Percentiles rank a stretch among this genome's conserved stretches.
Evolutionary conservation across 1,284 basidiomycete genomes (phyloP).

Genomic region (Ganoderma sp.): DNA sequence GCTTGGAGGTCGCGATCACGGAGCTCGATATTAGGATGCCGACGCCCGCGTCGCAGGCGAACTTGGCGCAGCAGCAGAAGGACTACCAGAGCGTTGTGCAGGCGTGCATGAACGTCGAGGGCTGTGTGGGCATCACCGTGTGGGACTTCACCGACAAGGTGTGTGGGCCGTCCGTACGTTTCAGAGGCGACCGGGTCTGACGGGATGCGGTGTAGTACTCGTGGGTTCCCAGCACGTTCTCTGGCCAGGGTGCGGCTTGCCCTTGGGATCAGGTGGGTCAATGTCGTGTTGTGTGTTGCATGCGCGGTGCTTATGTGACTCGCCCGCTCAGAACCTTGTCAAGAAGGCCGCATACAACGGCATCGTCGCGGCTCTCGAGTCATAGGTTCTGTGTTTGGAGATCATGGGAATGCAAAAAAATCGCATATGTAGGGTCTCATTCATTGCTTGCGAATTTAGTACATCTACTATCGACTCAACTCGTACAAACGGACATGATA

Average conservation of each 20-base stretch:
- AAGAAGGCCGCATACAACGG: slow-evolving; percentile 38
- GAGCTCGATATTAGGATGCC: slow-evolving; percentile 62
- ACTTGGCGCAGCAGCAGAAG: slow-evolving; percentile 54
- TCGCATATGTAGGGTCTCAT: slow-evolving; percentile 9
- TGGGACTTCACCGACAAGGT: slow-evolving; percentile 57
- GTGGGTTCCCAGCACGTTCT: slow-evolving; percentile 43
- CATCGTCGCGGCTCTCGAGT: slow-evolving; percentile 33
- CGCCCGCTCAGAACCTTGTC: slow-evolving; percentile 31
- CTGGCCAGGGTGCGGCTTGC: slow-evolving; percentile 44
- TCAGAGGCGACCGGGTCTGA: background rate
- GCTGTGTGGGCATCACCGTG: slow-evolving; percentile 56
- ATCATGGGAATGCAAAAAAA: slow-evolving; percentile 1
- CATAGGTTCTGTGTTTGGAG: background rate
- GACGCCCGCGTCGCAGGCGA: slow-evolving; percentile 51
- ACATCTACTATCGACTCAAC: background rate
- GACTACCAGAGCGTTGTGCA: slow-evolving; percentile 54
- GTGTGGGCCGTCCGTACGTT: background rate
- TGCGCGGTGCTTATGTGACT: slow-evolving; percentile 2
- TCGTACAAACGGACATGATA: slow-evolving; percentile 6
- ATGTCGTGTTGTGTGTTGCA: background rate
- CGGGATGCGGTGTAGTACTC: slow-evolving; percentile 37
- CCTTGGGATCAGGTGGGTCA: slow-evolving; percentile 42
- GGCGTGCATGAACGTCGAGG: slow-evolving; percentile 50
- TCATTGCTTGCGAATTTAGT: background rate
- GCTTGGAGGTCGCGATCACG: slow-evolving; percentile 61